Conservation (phyloP, 192 early-diverging fungal species). For the Funneliformis mosseae region DNA sequence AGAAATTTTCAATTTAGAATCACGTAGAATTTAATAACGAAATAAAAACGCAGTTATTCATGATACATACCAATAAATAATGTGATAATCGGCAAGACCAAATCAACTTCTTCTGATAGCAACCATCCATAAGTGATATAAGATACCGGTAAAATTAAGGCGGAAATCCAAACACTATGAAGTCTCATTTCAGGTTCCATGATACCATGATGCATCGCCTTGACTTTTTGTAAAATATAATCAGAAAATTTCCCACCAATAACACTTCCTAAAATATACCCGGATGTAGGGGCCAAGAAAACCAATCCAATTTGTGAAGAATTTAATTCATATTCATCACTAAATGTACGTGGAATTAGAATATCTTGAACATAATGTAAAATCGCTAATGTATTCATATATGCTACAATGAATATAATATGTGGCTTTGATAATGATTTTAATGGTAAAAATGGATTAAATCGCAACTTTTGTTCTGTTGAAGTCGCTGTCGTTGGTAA, state of each 20-base stretch:
- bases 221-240: background rate
- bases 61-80: conserved; percentile 15
- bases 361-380: too few species aligned
- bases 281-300: background rate
- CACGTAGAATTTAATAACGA: background rate
- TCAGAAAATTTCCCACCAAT: conserved; percentile 7
- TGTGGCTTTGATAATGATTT: background rate
- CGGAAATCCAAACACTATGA: conserved; percentile 1
- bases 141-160: background rate
- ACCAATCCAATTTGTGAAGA: background rate
- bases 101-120: background rate
- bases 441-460: conserved; percentile 11
- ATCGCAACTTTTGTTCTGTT: background rate
- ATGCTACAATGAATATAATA: too few species aligned
- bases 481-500: background rate
- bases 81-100: background rate
- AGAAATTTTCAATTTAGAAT: background rate
- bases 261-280: conserved; percentile 2
- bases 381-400: too few species aligned
- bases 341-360: too few species aligned
- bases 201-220: background rate
- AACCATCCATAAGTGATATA: background rate
- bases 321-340: too few species aligned
- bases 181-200: conserved; percentile 22
- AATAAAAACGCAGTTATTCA: background rate